Evolutionary conservation across 441 rosid species (phyloP).

Genomic region (Adansonia rubrostipa): DNA sequence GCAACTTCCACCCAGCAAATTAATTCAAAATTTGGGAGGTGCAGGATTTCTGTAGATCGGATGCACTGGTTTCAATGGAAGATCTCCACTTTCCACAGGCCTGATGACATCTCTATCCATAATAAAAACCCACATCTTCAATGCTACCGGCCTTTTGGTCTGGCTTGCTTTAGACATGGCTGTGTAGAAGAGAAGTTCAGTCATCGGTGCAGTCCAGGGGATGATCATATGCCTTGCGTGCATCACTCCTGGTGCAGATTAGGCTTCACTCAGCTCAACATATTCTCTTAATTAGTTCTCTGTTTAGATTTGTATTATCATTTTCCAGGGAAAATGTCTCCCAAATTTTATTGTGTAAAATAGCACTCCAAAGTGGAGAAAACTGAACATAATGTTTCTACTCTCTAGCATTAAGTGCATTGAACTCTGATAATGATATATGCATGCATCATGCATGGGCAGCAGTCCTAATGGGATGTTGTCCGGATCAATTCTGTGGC

Average conservation of each 20-base stretch:
- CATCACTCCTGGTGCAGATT: constrained; percentile 68
- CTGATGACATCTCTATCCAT: constrained; percentile 48
- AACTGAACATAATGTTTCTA: background rate
- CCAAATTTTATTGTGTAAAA: background rate
- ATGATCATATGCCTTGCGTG: constrained; percentile 76
- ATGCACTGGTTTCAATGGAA: constrained; percentile 77
- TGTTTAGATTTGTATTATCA: background rate
- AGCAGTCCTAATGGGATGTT: constrained; percentile 49
- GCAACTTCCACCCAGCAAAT: constrained; percentile 59
- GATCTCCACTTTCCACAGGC: constrained; percentile 50
- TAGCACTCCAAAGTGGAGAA: background rate
- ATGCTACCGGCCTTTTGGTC: constrained; percentile 52
- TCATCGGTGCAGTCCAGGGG: constrained; percentile 45
- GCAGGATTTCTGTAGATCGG: constrained; percentile 73
- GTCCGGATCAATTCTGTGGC: constrained; percentile 49
- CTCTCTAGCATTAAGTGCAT: no score
- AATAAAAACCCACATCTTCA: constrained; percentile 55
- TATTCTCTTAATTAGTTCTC: background rate
- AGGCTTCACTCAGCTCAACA: background rate
- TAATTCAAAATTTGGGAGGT: constrained; percentile 57
- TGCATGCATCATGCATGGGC: constrained; percentile 50
- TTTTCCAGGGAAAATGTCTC: background rate
- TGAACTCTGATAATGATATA: background rate
- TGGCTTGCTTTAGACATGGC: constrained; percentile 58
- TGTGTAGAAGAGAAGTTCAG: constrained; percentile 54